Evolutionary conservation across 2,329 filamentous ascomycete genomes (phyloP).

Genomic region (Aspergillus persii): DNA sequence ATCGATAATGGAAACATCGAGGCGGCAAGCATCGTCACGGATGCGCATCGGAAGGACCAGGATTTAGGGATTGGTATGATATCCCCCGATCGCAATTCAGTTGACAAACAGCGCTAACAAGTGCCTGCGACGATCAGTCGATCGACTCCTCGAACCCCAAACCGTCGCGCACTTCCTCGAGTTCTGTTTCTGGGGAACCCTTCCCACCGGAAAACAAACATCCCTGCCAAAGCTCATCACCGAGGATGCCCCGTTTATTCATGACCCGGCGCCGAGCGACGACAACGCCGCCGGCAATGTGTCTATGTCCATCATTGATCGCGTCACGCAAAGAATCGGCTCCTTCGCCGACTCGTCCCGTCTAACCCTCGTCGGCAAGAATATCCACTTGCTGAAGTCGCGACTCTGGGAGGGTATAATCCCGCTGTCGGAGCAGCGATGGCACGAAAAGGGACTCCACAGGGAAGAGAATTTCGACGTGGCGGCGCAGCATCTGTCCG

Average conservation of each 20-base stretch:
- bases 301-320: background rate
- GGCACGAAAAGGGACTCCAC: constrained; percentile 22
- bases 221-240: background rate
- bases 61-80: background rate
- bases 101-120: background rate
- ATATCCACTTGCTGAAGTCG: constrained; percentile 24
- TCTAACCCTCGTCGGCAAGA: constrained; percentile 20
- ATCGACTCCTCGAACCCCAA: constrained; percentile 28
- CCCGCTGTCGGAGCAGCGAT: constrained; percentile 25
- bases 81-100: background rate
- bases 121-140: constrained; percentile 15
- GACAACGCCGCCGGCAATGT: background rate
- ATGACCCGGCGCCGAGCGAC: background rate
- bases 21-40: background rate
- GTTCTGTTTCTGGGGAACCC: constrained; percentile 7
- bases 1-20: background rate
- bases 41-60: background rate
- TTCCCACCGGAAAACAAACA: constrained; percentile 21
- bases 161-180: constrained; percentile 19
- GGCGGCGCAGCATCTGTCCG: constrained; percentile 21
- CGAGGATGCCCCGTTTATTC: constrained; percentile 11
- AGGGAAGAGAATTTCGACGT: constrained; percentile 19
- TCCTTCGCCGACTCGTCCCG: constrained; percentile 1
- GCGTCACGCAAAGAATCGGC: background rate
- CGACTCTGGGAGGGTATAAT: constrained; percentile 26